Evolutionary conservation across 208 protist genomes (phyloP).

Genomic region (Herpetomonas tarakana): DNA sequence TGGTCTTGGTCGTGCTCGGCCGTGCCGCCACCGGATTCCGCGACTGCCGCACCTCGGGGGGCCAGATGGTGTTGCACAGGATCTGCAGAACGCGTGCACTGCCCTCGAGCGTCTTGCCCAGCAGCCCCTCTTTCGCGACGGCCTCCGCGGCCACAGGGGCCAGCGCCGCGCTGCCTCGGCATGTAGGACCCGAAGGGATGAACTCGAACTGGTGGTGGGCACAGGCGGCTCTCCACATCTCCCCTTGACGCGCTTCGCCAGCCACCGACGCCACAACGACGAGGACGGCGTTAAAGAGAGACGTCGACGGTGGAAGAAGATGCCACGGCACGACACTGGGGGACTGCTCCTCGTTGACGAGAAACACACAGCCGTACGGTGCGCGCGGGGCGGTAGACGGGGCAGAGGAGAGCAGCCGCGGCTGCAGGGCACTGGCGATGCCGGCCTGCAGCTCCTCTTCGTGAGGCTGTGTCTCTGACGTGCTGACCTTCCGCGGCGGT

Average conservation of each 20-base stretch:
- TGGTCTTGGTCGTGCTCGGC: no score
- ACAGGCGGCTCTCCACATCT: conserved; percentile 25
- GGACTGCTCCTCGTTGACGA: conserved; percentile 23
- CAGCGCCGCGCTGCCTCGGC: no score
- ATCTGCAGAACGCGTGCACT: conserved; percentile 46
- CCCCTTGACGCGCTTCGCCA: background rate
- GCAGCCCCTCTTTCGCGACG: conserved; percentile 26
- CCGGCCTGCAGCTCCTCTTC: no score
- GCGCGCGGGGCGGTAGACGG: background rate
- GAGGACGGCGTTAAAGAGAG: conserved; percentile 37
- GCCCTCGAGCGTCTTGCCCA: conserved; percentile 32
- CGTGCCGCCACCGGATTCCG: no score
- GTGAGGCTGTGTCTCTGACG: no score
- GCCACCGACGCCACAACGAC: conserved; percentile 10
- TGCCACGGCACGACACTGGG: conserved; percentile 47
- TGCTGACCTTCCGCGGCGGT: no score
- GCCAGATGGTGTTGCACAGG: conserved; percentile 63
- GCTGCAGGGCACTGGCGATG: no score
- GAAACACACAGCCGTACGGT: conserved; percentile 34
- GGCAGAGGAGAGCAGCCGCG: no score
- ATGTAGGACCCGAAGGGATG: no score
- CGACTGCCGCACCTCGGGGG: conserved; percentile 12
- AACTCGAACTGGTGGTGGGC: conserved; percentile 33
- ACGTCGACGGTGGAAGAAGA: conserved; percentile 12
- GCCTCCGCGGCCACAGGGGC: background rate